A percentile compares a stretch with the other conserved stretches of the same genome.
Conservation (phyloP, 2,329 filamentous ascomycete genomes). For the Septoria petroselini region DNA sequence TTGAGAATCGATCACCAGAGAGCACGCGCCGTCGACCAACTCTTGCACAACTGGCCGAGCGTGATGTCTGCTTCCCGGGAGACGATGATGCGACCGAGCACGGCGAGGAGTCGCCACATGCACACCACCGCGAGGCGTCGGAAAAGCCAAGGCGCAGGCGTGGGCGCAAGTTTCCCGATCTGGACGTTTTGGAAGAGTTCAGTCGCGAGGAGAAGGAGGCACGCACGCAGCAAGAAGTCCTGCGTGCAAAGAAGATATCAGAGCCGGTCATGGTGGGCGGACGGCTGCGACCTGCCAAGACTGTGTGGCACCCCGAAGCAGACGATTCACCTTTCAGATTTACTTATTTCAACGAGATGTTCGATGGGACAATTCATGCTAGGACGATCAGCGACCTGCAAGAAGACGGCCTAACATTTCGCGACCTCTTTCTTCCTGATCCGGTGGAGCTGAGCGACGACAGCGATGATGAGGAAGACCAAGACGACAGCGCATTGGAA, state of each 20-base stretch:
- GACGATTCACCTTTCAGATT: conserved; percentile 92
- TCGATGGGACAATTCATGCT: conserved; percentile 92
- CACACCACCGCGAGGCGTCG: conserved; percentile 14
- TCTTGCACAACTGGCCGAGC: conserved; percentile 64
- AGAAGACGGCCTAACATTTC: conserved; percentile 78
- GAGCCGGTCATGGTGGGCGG: conserved; percentile 92
- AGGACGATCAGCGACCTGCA: conserved; percentile 91
- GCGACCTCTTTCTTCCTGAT: conserved; percentile 86
- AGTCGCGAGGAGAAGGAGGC: conserved; percentile 85
- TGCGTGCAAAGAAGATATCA: conserved; percentile 84
- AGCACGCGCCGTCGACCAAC: conserved; percentile 47
- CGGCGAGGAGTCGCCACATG: conserved; percentile 19
- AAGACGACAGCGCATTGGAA: conserved; percentile 38
- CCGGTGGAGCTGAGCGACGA: conserved; percentile 66
- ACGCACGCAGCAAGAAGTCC: conserved; percentile 66
- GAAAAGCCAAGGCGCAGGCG: conserved; percentile 56
- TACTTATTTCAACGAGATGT: conserved; percentile 98
- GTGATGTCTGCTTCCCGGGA: conserved; percentile 89
- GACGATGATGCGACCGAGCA: conserved; percentile 56
- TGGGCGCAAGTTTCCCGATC: conserved; percentile 75
- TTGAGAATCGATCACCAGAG: conserved; percentile 42
- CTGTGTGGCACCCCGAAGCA: conserved; percentile 80
- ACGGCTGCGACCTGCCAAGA: conserved; percentile 71
- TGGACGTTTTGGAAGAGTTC: conserved; percentile 83
- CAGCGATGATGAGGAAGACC: conserved; percentile 57